Base-by-base conservation (phyloP, 805 yeast genomes). In the Candida piceae region DNA sequence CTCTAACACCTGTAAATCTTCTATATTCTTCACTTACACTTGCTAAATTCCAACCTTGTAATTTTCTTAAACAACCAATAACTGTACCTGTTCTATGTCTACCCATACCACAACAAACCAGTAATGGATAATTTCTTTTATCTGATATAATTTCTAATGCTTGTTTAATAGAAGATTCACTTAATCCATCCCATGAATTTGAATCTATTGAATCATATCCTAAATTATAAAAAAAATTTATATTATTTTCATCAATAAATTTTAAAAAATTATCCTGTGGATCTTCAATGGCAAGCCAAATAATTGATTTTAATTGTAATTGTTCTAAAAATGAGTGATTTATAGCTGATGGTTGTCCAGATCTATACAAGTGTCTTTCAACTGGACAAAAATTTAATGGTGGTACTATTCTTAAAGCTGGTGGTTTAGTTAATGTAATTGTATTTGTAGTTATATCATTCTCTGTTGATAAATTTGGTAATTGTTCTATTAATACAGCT, bases 81-180 rank as follows among this genome's bases (percentile, higher is more conserved):
- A 93, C 96, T 0, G 97, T 89, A 1, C 98, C 98, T 0, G 97
- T 89, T 46, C 98, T 70, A 60, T 90, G 98, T 48, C 98, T 69
- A 0, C 98, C 98, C 98, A 93, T 93, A 11, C 97, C 96, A 52
- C 97, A 93, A 59, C 97, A 93, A 4, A 89, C 89, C 34, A 93
- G 64, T 43, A 93, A 52, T 0, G 98, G 97, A 52, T 86, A 85
- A 56, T 79, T 77, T n/a, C 75, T 70, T 44, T 72, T 72, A 49
- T 85, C 74, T 30, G 80, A 75, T 15, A 90, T 83, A 23, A 87
- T 70, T 43, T 80, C 83, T 43, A 90, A 63, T 1, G 96, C 95
- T 42, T 78, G 79, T 19, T 76, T 74, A 36, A 90, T 87, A 16
- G 94, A 77, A 29, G 76, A 70, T 53, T 88, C 96, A 15, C 88